Percentiles rank a stretch among this genome's conserved stretches.
Evolutionary conservation across 768 basidiomycete genomes (phyloP).

Genomic region (Mycena filopes): DNA sequence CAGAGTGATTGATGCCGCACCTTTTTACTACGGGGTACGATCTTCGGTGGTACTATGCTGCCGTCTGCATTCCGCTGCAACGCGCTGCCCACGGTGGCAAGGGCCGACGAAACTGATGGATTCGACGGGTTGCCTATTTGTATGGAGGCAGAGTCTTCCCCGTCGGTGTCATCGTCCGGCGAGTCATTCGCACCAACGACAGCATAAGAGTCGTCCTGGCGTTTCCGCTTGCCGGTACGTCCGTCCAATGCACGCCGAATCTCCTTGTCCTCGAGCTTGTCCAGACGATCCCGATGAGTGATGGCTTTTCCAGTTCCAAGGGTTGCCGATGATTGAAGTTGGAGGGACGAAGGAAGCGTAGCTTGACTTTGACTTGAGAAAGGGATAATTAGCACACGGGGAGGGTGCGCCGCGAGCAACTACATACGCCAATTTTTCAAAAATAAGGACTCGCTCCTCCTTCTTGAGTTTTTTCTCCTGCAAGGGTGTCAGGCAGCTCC

Average conservation of each 20-base stretch:
- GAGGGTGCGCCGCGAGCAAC: neutral
- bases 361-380: conserved; percentile 78
- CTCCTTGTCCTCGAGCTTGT: conserved; percentile 68
- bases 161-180: conserved; percentile 31
- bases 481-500: conserved; percentile 13
- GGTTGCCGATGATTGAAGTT: conserved; percentile 83
- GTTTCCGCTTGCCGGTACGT: conserved; percentile 59
- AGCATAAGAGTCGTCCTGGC: conserved; percentile 50
- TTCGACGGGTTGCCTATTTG: conserved; percentile 32
- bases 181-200: conserved; percentile 48
- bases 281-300: conserved; percentile 70
- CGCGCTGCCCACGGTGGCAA: conserved; percentile 65
- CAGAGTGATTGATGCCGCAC: conserved; percentile 43
- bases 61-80: conserved; percentile 76
- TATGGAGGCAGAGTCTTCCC: conserved; percentile 17
- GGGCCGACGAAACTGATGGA: conserved; percentile 25
- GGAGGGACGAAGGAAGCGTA: conserved; percentile 62
- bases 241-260: conserved; percentile 64
- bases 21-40: conserved; percentile 56
- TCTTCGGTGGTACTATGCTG: conserved; percentile 59
- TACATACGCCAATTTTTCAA: conserved; percentile 85
- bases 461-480: conserved; percentile 94
- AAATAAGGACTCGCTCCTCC: conserved; percentile 80
- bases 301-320: conserved; percentile 78
- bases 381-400: conserved; percentile 35